Base-by-base conservation (phyloP, 495 filamentous ascomycete species). In the Thozetella sp. region DNA sequence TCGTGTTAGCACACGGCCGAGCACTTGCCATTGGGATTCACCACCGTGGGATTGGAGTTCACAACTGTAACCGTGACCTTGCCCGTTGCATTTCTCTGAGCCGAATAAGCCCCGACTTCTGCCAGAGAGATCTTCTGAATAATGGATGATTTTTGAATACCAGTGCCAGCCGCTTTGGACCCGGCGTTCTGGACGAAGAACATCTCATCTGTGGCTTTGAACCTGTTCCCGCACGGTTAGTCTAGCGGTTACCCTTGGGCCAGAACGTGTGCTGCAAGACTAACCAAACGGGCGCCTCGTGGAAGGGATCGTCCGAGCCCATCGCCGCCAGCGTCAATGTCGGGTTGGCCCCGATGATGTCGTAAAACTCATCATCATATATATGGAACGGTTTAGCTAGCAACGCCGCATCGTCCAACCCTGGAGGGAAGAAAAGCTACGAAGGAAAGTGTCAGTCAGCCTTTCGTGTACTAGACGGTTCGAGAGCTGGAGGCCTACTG, bases 21-120 rank as follows among this genome's bases (percentile, higher is more conserved):
- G n/a, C n/a, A n/a, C n/a, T n/a, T 60, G 82, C 81, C 81, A 51
- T 84, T 84, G 0, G 81, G 76, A 57, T 84, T 84, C 17, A 79
- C 62, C 9, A 83, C 73, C 45, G 60, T 63, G 0, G 77, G 74
- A 2, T 66, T 65, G 6, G 74, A 67, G 19, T 67, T 40, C 15
- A 80, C 71, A 3, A 65, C 62, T 22, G 72, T 58, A 6, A 83
- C 68, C 13, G 70, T 67, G 2, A 83, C 73, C 13, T 63, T 67
- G 11, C 77, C 79, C 9, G 62, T 72, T 2, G 77, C 78, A 61
- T 80, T 75, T 1, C 70, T 68, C 53, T 68, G 54, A 22, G 63
- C 70, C 4, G 74, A 68, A n/a, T 80, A 73, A 2, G 65, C 63
- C 0, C 72, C 61, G 2, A 76, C 73, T 25, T 79, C 64, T 4